Base-by-base conservation (phyloP, 2,329 filamentous ascomycete species). In the Plenodomus lindquistii region DNA sequence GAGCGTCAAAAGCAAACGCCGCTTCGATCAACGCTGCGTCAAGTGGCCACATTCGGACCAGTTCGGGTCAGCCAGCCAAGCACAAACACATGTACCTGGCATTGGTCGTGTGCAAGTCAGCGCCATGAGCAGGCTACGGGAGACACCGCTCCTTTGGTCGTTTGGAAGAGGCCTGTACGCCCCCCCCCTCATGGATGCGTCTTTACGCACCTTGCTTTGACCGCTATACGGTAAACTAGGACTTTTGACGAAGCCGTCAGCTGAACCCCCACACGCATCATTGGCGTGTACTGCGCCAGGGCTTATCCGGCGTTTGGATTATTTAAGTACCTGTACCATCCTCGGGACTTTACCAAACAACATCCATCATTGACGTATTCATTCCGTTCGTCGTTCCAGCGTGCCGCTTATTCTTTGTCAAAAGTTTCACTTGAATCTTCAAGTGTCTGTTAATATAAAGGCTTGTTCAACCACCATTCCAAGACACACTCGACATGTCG, bases 181-280 rank as follows among this genome's bases (percentile, higher is more conserved):
- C 57, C 57, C 58, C n/a, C 27, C 27, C 16, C 16, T 61, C 55
- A 54, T 41, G 54, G 57, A 55, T 46, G 56, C 54, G 55, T 40
- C 47, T 50, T 55, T 59, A 59, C 47, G 47, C 49, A 54, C 57
- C 60, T 65, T 62, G 61, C 60, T 66, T 66, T 59, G 62, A 57
- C 63, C 55, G 49, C 57, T 48, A 56, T n/a, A n/a, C n/a, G n/a
- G 56, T 46, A 57, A 31, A 7, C 64, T 61, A 63, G 62, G 57
- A 59, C 61, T 57, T 55, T 55, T 64, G 52, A 63, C 59, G 50
- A 57, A 55, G 54, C 54, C 57, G 67, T 72, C 69, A 72, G 68
- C 69, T 70, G 69, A 52, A 71, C 69, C 69, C 69, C 69, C 69
- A 72, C 68, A 65, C 66, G 44, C 48, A 44, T 45, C 55, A 59